Conservation (phyloP, 164 flowering plant genomes). For the Chimonanthus salicifolius region DNA sequence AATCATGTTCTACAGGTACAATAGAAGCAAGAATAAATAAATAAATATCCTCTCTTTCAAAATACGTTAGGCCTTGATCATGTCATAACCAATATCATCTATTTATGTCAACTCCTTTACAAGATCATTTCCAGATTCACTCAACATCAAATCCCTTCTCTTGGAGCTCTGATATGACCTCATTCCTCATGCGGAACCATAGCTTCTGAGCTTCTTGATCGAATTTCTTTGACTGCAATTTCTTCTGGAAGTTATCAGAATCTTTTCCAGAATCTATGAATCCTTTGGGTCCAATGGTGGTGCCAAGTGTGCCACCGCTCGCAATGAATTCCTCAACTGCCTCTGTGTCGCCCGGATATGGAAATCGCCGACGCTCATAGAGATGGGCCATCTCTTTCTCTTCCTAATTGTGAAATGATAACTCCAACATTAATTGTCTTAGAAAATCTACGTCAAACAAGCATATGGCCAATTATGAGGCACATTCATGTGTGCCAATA, state of each 20-base stretch:
- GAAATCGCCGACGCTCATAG: conserved; percentile 65
- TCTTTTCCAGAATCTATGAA: conserved; percentile 44
- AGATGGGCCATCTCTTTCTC: conserved; percentile 81
- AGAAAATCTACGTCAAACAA: too few species aligned
- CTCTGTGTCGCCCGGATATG: conserved; percentile 85
- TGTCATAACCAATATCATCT: too few species aligned
- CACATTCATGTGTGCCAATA: too few species aligned
- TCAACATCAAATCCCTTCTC: conserved; percentile 80
- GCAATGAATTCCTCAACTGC: conserved; percentile 85
- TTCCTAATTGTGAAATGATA: conserved; percentile 25
- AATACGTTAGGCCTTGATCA: too few species aligned
- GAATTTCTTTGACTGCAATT: too few species aligned
- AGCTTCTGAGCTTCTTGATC: conserved; percentile 72
- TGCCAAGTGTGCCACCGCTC: conserved; percentile 81
- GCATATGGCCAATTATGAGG: too few species aligned
- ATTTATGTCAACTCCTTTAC: too few species aligned
- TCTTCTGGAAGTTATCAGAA: background rate
- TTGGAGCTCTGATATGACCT: conserved; percentile 76
- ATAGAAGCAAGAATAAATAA: too few species aligned
- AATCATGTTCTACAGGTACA: too few species aligned
- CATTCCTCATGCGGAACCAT: conserved; percentile 88
- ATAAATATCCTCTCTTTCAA: too few species aligned
- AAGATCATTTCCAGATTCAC: conserved; percentile 14
- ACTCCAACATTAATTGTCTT: too few species aligned
- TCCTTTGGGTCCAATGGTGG: conserved; percentile 79